Evolutionary conservation across 768 basidiomycete species (phyloP), one percentile per base, ranked within the genome.

Genomic region (Mycena metata): DNA sequence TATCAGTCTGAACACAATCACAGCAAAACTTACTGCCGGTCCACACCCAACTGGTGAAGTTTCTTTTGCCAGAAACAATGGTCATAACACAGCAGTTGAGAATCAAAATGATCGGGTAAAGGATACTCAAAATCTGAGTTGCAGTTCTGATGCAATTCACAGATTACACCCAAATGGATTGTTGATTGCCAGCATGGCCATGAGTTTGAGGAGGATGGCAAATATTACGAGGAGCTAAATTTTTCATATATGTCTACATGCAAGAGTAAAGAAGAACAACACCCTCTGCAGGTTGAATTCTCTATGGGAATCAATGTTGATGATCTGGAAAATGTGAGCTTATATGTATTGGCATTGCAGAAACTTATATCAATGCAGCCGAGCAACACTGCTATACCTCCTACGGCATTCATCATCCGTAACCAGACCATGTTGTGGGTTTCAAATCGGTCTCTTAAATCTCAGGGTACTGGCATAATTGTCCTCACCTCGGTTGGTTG

Each of bases 291-390:
- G 10, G 60, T 42, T 60, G 36, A 60, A 50, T 60, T 49, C 16
- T 60, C 60, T 11, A 49, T 60, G 35, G 60, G 60, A 26, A 60
- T 60, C 36, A 30, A 60, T 60, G 36, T 60, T 51, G 30, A 36
- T 2, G n/a, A 46, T 23, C 7, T 16, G 33, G 17, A 26, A 30
- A 52, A 35, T 33, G 24, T 26, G 30, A 19, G 51, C 33, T 5
- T 10, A 39, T 15, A 39, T 39, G 30, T 30, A 3, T 30, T 30
- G n/a, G n/a, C n/a, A 30, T 30, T 30, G 30, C 30, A 30, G 54
- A 30, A 58, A 46, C 26, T n/a, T 17, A 49, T 21, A 23, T 5
- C 15, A 24, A 16, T n/a, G 8, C 10, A 60, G 60, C 21, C 60
- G 4, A 41, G 3, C 1, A 46, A 49, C 8, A 8, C 15, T 30